These are phyloP conservation scores for Nicotiana noctiflora DNA, from an alignment of 257 asterid species.

Conservation along the genomic window DNA sequence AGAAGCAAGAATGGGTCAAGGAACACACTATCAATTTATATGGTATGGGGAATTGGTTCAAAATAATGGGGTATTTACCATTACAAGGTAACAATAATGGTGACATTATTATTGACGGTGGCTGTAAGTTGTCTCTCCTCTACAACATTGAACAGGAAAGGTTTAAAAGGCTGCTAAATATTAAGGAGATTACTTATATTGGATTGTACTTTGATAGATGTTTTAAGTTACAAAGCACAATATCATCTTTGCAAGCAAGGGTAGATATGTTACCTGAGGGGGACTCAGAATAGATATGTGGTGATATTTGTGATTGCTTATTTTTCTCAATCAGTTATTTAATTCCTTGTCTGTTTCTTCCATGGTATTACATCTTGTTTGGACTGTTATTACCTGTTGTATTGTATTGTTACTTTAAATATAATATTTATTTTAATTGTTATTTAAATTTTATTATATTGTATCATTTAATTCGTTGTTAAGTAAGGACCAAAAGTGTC, in stretches of 20 bases:
- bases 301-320: background rate
- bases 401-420: too few relatives aligned
- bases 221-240: background rate
- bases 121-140: background rate
- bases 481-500: too few relatives aligned
- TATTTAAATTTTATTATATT: too few relatives aligned
- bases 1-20: background rate
- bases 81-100: background rate
- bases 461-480: too few relatives aligned
- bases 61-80: background rate
- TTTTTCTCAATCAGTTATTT: background rate
- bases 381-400: too few relatives aligned
- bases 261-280: background rate
- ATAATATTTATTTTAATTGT: too few relatives aligned
- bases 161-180: background rate
- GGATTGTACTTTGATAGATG: conserved; percentile 2
- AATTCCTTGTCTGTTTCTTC: background rate
- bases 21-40: background rate
- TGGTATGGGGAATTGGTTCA: background rate
- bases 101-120: background rate
- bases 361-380: too few relatives aligned
- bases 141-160: background rate
- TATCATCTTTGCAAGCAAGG: background rate
- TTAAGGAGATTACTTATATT: background rate
- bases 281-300: too few relatives aligned